phyloP scores from a whole-genome alignment of 768 basidiomycete species.

The Hortiboletus flavorubellus region DNA sequence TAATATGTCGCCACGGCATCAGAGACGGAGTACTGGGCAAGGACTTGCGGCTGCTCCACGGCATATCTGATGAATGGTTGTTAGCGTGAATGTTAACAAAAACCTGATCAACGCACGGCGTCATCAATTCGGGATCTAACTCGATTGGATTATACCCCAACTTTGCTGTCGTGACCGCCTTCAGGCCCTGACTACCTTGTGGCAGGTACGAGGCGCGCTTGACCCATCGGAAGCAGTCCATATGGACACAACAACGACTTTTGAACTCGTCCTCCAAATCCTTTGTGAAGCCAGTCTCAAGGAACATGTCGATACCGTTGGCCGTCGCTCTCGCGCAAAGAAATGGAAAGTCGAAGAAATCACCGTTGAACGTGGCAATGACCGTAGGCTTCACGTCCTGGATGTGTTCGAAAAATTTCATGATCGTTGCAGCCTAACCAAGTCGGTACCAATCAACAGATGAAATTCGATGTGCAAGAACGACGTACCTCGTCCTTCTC shows the following conservation, averaged over 20 bases:
- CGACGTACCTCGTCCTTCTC: constrained; percentile 79
- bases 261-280: constrained; percentile 96
- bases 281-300: constrained; percentile 88
- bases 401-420: constrained; percentile 90
- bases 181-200: constrained; percentile 97
- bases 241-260: constrained; percentile 86
- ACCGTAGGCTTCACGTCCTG: constrained; percentile 94
- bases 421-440: constrained; percentile 72
- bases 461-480: background rate
- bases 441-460: background rate
- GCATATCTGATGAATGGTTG: constrained; percentile 65
- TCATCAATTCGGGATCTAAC: constrained; percentile 98
- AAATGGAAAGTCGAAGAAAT: constrained; percentile 99
- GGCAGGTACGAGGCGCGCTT: constrained; percentile 98
- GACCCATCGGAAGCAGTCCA: constrained; percentile 99
- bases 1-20: constrained; percentile 99
- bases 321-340: constrained; percentile 78
- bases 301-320: constrained; percentile 95
- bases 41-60: constrained; percentile 87
- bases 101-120: constrained; percentile 65
- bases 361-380: constrained; percentile 98
- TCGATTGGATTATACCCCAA: constrained; percentile 96
- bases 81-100: background rate
- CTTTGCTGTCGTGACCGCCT: constrained; percentile 95
- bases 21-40: constrained; percentile 98